These are phyloP conservation scores for Periconia sp. DNA, from an alignment of 2,329 filamentous ascomycete genomes.

Conservation along the genomic window DNA sequence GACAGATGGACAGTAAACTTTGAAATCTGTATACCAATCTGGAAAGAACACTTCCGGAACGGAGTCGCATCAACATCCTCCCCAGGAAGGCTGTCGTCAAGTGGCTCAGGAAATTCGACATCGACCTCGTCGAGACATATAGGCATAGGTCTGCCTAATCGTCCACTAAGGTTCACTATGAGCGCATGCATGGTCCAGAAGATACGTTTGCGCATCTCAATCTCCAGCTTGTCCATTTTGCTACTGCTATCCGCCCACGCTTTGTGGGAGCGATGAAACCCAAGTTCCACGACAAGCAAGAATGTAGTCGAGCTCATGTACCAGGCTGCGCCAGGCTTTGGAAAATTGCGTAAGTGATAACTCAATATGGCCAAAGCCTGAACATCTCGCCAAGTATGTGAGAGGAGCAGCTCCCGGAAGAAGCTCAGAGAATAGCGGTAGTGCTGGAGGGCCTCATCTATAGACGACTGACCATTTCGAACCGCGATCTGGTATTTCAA, in stretches of 20 bases:
- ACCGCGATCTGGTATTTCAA: conserved; percentile 78
- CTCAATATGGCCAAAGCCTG: conserved; percentile 75
- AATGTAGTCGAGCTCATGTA: conserved; percentile 67
- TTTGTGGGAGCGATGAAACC: conserved; percentile 71
- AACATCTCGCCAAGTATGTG: conserved; percentile 65
- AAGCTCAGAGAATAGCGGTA: conserved; percentile 75
- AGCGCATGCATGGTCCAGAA: conserved; percentile 75
- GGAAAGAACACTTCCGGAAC: conserved; percentile 64
- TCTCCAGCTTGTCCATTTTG: conserved; percentile 59
- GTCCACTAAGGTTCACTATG: conserved; percentile 69
- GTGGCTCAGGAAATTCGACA: conserved; percentile 70
- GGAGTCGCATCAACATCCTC: conserved; percentile 50
- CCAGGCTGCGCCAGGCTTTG: conserved; percentile 75
- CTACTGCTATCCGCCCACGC: conserved; percentile 52
- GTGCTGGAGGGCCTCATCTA: conserved; percentile 71
- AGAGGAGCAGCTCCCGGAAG: conserved; percentile 65
- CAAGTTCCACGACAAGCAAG: conserved; percentile 70
- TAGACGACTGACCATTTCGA: conserved; percentile 58
- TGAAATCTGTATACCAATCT: conserved; percentile 66
- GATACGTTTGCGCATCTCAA: conserved; percentile 75
- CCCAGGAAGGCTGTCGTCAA: conserved; percentile 70
- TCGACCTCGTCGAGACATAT: conserved; percentile 76
- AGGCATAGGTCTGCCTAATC: conserved; percentile 75
- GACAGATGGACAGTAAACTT: conserved; percentile 68
- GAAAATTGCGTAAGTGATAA: conserved; percentile 72